Evolutionary conservation across 2,329 filamentous ascomycete genomes (phyloP).

Genomic region (Lasiodiplodia citricola): DNA sequence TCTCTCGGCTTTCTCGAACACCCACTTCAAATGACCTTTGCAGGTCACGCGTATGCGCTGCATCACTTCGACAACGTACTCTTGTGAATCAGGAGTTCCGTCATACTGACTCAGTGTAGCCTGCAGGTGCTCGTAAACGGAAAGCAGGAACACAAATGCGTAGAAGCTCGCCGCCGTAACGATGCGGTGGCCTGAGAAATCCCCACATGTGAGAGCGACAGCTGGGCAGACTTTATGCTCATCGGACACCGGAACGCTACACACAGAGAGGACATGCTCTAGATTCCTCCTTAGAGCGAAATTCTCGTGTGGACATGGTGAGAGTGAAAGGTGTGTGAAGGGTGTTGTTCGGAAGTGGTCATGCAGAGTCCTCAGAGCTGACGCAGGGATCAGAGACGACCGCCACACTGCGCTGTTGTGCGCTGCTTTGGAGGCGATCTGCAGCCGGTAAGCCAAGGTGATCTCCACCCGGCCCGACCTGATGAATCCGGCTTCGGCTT

Average conservation of each 20-base stretch:
- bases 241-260: conserved; percentile 23
- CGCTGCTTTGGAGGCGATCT: not conserved
- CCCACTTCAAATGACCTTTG: conserved; percentile 11
- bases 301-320: conserved; percentile 9
- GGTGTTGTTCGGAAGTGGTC: not conserved
- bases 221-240: not conserved
- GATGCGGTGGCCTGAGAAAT: conserved; percentile 29
- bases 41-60: conserved; percentile 2
- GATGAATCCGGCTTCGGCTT: not conserved
- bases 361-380: not conserved
- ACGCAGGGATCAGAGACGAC: not conserved
- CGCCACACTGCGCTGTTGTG: not conserved
- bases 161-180: conserved; percentile 26
- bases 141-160: conserved; percentile 1
- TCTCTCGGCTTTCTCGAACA: not conserved
- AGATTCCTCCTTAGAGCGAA: conserved; percentile 27
- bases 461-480: conserved; percentile 3
- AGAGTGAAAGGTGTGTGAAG: not conserved
- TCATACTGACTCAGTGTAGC: not conserved
- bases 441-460: conserved; percentile 17
- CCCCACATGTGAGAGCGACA: conserved; percentile 29
- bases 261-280: conserved; percentile 30
- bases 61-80: not conserved
- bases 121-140: not conserved
- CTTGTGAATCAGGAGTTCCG: not conserved